Percentiles rank a stretch among this genome's conserved stretches.
These are phyloP conservation scores for Chondrostereum purpureum DNA, from an alignment of 1,284 basidiomycete species.

Conservation along the genomic window DNA sequence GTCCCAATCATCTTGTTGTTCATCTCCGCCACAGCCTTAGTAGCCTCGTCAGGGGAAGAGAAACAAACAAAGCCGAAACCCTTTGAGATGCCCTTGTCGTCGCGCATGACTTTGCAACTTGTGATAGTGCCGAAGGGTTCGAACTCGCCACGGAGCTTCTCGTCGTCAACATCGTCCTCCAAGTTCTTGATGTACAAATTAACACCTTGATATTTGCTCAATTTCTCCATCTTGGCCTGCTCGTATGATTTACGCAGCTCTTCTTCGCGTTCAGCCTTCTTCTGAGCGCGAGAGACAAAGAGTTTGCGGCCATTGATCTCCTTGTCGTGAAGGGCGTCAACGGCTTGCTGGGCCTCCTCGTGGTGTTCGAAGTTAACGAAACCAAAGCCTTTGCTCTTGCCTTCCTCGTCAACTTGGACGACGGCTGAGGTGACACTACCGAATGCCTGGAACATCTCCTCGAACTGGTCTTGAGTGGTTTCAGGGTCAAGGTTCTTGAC, in stretches of 20 bases:
- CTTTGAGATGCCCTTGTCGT: slow-evolving; percentile 86
- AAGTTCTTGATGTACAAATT: slow-evolving; percentile 99
- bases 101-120: slow-evolving; percentile 99
- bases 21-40: slow-evolving; percentile 99
- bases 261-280: slow-evolving; percentile 97
- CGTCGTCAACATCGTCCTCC: slow-evolving; percentile 91
- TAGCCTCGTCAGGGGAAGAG: slow-evolving; percentile 97
- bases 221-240: slow-evolving; percentile 94
- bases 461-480: slow-evolving; percentile 84
- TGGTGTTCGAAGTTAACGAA: slow-evolving; percentile 97
- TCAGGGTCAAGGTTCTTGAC: slow-evolving; percentile 94
- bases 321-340: slow-evolving; percentile 85
- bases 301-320: slow-evolving; percentile 89
- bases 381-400: slow-evolving; percentile 94
- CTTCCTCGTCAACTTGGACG: slow-evolving; percentile 77
- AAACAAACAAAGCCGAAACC: slow-evolving; percentile 99
- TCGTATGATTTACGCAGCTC: slow-evolving; percentile 94
- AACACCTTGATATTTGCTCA: slow-evolving; percentile 98
- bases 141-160: slow-evolving; percentile 92
- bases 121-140: slow-evolving; percentile 97
- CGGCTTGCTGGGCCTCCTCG: slow-evolving; percentile 87
- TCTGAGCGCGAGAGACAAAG: slow-evolving; percentile 96
- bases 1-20: slow-evolving; percentile 99
- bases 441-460: slow-evolving; percentile 74
- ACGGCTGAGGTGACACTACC: slow-evolving; percentile 89